These are phyloP conservation scores for Fusarium sarcochroum DNA, from an alignment of 2,329 filamentous ascomycete species.

Conservation along the genomic window DNA sequence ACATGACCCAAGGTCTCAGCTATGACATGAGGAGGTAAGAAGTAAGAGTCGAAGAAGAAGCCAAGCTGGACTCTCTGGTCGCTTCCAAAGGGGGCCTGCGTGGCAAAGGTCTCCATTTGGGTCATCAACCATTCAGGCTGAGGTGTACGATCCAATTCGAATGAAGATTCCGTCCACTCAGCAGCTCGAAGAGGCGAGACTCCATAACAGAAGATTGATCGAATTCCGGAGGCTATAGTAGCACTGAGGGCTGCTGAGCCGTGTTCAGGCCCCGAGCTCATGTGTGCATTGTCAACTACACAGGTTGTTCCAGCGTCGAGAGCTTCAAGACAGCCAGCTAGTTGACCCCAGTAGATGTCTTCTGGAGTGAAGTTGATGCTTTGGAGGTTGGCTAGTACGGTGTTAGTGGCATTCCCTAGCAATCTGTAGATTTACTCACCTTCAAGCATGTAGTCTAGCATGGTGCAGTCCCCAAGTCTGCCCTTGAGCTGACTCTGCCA, in stretches of 20 bases:
- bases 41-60: slow-evolving; percentile 14
- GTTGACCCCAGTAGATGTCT: slow-evolving; percentile 14
- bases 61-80: slow-evolving; percentile 4
- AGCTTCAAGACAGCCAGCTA: slow-evolving; percentile 11
- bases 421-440: not conserved
- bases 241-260: slow-evolving; percentile 4
- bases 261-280: not conserved
- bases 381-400: slow-evolving; percentile 1
- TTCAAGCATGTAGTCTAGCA: slow-evolving; percentile 24
- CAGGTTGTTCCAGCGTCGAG: slow-evolving; percentile 16
- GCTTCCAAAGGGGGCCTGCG: slow-evolving; percentile 3
- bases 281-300: slow-evolving; percentile 15
- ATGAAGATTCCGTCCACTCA: slow-evolving; percentile 14
- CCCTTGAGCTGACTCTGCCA: slow-evolving; percentile 25
- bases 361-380: not conserved
- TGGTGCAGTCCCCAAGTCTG: slow-evolving; percentile 4
- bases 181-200: slow-evolving; percentile 1
- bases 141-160: slow-evolving; percentile 1
- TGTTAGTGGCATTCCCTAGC: not conserved
- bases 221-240: not conserved
- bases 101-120: not conserved
- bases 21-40: not conserved
- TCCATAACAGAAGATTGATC: slow-evolving; percentile 2
- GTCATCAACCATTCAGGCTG: slow-evolving; percentile 16
- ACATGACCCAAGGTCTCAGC: not conserved